These are phyloP conservation scores for Luvunga scandens DNA, from an alignment of 345 rosid genomes.

Conservation along the genomic window DNA sequence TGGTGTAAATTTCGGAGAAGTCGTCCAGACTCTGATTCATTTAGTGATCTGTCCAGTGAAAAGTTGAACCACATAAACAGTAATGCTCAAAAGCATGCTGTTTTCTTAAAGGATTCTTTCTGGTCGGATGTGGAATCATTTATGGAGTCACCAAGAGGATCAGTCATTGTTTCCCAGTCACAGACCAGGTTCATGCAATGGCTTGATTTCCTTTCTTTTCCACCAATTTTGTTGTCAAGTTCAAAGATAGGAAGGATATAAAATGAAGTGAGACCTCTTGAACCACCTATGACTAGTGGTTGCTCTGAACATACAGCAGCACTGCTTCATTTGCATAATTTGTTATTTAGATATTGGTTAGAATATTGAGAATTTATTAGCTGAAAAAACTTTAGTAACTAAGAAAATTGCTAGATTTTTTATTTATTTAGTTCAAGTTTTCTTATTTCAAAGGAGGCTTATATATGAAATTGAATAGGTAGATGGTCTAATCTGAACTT, in stretches of 20 bases:
- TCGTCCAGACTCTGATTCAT: constrained; percentile 16
- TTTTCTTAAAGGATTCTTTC: constrained; percentile 42
- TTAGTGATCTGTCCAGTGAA: constrained; percentile 28
- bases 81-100: constrained; percentile 26
- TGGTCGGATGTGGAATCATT: constrained; percentile 65
- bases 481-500: background rate
- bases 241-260: background rate
- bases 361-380: background rate
- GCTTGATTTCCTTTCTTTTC: constrained; percentile 12
- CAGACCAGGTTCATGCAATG: constrained; percentile 55
- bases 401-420: background rate
- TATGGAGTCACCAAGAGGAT: constrained; percentile 52
- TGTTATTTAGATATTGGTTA: background rate
- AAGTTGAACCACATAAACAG: constrained; percentile 19
- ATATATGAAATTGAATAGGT: background rate
- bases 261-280: background rate
- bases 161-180: constrained; percentile 42
- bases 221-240: background rate
- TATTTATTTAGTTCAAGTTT: background rate
- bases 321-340: background rate
- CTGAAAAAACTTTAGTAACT: background rate
- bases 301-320: background rate
- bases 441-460: background rate
- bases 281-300: background rate
- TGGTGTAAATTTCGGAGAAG: constrained; percentile 39